phyloP scores from a whole-genome alignment of 2,329 filamentous ascomycete species.

The Pleochaeta shiraiana region DNA sequence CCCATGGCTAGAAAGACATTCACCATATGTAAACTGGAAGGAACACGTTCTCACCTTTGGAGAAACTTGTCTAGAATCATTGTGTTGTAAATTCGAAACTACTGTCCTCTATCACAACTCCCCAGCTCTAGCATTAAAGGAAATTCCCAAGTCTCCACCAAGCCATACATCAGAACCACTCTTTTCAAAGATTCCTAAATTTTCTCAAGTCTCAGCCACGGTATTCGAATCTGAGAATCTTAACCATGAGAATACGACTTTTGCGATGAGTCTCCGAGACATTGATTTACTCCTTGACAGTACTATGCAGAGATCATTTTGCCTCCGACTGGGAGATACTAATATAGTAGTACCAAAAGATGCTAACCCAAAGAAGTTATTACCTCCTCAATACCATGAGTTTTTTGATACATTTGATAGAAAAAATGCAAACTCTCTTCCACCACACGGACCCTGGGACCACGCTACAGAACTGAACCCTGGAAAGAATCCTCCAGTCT shows the following conservation, averaged over 20 bases:
- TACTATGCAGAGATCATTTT: not conserved
- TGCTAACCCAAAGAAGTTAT: not conserved
- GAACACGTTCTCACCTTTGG: not conserved
- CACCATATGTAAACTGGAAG: not conserved
- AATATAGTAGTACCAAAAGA: not conserved
- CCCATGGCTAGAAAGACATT: not conserved
- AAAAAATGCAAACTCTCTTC: not conserved
- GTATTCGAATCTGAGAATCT: not conserved
- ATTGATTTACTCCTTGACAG: not conserved
- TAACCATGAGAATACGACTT: not conserved
- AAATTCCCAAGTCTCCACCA: not conserved
- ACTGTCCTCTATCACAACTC: not conserved
- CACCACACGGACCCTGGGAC: not conserved
- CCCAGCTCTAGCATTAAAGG: not conserved
- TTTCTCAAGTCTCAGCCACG: not conserved
- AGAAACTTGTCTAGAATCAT: not conserved
- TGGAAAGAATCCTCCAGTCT: not conserved
- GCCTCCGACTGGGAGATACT: not conserved
- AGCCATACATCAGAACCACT: not conserved
- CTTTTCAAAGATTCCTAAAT: not conserved
- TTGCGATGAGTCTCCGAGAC: not conserved
- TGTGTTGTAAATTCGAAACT: not conserved
- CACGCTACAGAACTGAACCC: not conserved
- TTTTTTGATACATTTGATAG: not conserved
- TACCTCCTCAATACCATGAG: not conserved